Base-by-base conservation (phyloP, 2,329 filamentous ascomycete species). In the Gaeumannomyces tritici region DNA sequence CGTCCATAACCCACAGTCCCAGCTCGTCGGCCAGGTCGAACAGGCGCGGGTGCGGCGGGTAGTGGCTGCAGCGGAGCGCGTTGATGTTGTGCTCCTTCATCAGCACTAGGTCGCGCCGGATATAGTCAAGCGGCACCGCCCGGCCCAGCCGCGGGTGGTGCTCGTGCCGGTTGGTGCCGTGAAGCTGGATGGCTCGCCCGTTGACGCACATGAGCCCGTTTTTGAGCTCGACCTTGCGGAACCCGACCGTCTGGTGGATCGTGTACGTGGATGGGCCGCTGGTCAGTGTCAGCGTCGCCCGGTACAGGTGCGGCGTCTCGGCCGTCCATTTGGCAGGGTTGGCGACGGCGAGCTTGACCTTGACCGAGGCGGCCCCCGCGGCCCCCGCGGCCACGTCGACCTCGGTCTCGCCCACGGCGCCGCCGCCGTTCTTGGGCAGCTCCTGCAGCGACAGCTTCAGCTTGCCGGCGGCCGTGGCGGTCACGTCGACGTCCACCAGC, bases 1-100 rank as follows among this genome's bases (percentile, higher is more conserved):
- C 79, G 56, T 79, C 79, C 66, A 81, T 79, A 2, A 81, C 80
- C 82, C 84, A 89, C 13, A 89, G 74, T 0, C 86, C 86, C n/a
- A 89, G 76, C 70, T 88, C 84, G 65, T 89, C 85, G 9, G 83
- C 82, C 1, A 89, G 72, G 61, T 85, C 82, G 33, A 85, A 83
- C 1, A 89, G 68, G 4, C 76, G 75, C 1, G 83, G 80, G 66
- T 88, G 80, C 15, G 83, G 85, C 0, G 86, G 85, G 64, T 90
- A 86, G 69, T 91, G 88, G 1, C 83, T 86, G 61, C 83, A 87
- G 0, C 88, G 84, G 7, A 91, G 77, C 1, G 88, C 85, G 66
- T 91, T 90, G 73, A 90, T 80, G 67, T 90, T 90, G 75, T 89
- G 81, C 12, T 74, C 76, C 72, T 90, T 90, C 87, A 90, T 90